Percentiles rank a stretch among this genome's conserved stretches.
phyloP scores from a whole-genome alignment of 192 early-diverging fungal genomes.

The Coemansia sp. region DNA sequence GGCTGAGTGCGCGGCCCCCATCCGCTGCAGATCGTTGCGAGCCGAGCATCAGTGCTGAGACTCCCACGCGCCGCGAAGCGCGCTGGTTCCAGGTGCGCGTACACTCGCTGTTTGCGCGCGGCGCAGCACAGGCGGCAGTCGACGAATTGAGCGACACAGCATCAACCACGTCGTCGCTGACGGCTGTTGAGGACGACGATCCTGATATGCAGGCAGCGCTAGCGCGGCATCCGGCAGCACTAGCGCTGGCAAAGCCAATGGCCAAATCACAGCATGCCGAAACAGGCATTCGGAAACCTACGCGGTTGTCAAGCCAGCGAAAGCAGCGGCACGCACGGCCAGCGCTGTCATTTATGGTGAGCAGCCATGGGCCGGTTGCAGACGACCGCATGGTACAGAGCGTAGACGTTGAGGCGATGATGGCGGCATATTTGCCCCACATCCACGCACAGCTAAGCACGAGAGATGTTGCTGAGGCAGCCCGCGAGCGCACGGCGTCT shows the following conservation, averaged over 20 bases:
- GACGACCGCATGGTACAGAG: constrained; percentile 8
- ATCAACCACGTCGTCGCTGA: background rate
- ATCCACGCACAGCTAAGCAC: constrained; percentile 11
- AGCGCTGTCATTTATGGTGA: constrained; percentile 16
- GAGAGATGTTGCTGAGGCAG: background rate
- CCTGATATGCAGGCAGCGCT: constrained; percentile 2
- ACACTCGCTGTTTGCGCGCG: constrained; percentile 9
- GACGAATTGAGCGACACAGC: background rate
- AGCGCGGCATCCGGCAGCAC: constrained; percentile 14
- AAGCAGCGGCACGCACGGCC: background rate
- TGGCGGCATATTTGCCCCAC: constrained; percentile 29
- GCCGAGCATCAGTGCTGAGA: background rate
- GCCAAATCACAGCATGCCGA: background rate
- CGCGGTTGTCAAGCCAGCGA: constrained; percentile 1
- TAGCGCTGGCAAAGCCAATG: constrained; percentile 9
- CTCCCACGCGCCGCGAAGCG: background rate
- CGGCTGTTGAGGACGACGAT: background rate
- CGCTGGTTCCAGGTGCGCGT: constrained; percentile 18
- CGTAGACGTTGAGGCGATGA: constrained; percentile 38
- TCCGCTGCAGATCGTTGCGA: background rate
- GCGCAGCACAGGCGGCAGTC: constrained; percentile 1
- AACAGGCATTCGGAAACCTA: background rate
- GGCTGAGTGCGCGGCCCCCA: constrained; percentile 9
- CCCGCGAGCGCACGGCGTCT: constrained; percentile 22
- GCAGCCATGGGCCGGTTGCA: background rate